Evolutionary conservation across 139 green algal species (phyloP).

Genomic region (Tetraselmis chui): DNA sequence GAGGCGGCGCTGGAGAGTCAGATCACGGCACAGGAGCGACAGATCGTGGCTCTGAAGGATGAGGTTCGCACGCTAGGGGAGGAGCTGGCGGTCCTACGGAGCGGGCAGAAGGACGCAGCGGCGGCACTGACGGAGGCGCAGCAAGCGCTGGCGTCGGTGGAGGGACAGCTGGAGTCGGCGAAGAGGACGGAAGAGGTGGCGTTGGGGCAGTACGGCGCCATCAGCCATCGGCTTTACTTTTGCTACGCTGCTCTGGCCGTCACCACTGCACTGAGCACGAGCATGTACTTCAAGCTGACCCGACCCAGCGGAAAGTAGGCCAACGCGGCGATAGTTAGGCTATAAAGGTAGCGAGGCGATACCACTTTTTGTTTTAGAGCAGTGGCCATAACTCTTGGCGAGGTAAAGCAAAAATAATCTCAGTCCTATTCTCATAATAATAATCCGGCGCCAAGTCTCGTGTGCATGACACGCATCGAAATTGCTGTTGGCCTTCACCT

Average conservation of each 20-base stretch:
- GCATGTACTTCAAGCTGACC: not conserved
- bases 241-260: not conserved
- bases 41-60: not conserved
- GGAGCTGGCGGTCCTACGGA: not conserved
- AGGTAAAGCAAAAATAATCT: too few relatives aligned
- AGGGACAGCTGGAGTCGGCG: not conserved
- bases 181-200: not conserved
- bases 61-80: not conserved
- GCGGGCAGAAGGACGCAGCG: not conserved
- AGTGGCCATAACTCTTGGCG: too few relatives aligned
- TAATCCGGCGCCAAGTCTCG: too few relatives aligned
- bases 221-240: not conserved
- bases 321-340: too few relatives aligned
- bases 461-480: too few relatives aligned
- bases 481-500: too few relatives aligned
- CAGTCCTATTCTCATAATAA: too few relatives aligned
- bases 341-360: too few relatives aligned
- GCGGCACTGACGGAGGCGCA: not conserved
- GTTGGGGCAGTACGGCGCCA: not conserved
- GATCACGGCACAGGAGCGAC: not conserved
- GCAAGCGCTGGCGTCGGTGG: not conserved
- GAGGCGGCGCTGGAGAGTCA: not conserved
- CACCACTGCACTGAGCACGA: not conserved
- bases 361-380: too few relatives aligned
- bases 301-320: too few relatives aligned